phyloP scores from a whole-genome alignment of 148 eudicot genomes.

The Gaultheria prostrata region DNA sequence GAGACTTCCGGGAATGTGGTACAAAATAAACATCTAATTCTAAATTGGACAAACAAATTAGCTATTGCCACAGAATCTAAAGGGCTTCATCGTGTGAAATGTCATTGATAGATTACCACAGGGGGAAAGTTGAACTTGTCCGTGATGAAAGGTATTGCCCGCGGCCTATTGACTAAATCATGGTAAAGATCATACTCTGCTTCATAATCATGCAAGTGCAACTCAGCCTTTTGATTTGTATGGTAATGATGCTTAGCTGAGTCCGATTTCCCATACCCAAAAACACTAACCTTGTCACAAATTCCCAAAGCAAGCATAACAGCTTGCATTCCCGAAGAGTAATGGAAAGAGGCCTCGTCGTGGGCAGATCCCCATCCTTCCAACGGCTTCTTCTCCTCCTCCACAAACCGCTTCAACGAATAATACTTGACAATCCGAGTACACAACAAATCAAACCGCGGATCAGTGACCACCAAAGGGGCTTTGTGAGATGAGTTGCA shows the following conservation, averaged over 20 bases:
- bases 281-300: constrained; percentile 69
- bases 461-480: constrained; percentile 67
- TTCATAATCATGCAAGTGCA: constrained; percentile 63
- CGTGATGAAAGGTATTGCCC: constrained; percentile 57
- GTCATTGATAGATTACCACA: constrained; percentile 58
- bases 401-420: constrained; percentile 59
- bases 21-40: not conserved
- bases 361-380: constrained; percentile 65
- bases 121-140: constrained; percentile 64
- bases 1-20: not conserved
- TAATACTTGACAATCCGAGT: constrained; percentile 78
- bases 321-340: constrained; percentile 94
- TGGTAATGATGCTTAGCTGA: constrained; percentile 80
- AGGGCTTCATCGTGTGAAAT: constrained; percentile 2
- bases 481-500: constrained; percentile 70
- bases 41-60: not conserved
- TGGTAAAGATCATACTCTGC: constrained; percentile 78
- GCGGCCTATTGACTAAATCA: constrained; percentile 55
- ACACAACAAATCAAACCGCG: constrained; percentile 61
- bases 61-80: not conserved
- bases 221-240: constrained; percentile 75
- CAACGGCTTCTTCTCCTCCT: constrained; percentile 33
- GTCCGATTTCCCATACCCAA: constrained; percentile 75
- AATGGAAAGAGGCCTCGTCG: constrained; percentile 64
- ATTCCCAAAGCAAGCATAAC: constrained; percentile 69